Evolutionary conservation across 23 red algal species (phyloP).

Genomic region (Gracilaria caudata): DNA sequence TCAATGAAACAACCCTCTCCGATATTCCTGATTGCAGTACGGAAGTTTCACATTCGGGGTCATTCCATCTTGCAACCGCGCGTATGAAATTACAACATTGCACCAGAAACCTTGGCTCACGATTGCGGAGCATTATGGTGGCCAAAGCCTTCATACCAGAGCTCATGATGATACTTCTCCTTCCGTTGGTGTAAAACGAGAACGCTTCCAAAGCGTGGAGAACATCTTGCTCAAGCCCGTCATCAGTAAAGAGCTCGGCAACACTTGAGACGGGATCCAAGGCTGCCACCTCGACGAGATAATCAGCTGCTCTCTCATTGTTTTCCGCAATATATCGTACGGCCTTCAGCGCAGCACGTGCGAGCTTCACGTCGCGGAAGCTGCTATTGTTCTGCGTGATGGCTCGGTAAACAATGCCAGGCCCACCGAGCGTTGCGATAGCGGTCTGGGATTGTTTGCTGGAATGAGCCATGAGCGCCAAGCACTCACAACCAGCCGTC

Average conservation of each 20-base stretch:
- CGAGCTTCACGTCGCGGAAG: conserved; percentile 49
- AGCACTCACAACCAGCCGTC: conserved; percentile 49
- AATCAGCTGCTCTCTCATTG: conserved; percentile 62
- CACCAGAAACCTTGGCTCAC: conserved; percentile 56
- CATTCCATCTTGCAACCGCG: conserved; percentile 51
- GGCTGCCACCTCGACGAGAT: conserved; percentile 48
- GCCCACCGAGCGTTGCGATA: conserved; percentile 62
- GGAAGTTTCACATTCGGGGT: conserved; percentile 52
- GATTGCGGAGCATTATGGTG: conserved; percentile 53
- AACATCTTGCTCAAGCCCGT: conserved; percentile 49
- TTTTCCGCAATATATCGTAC: conserved; percentile 56
- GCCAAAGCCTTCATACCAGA: conserved; percentile 57
- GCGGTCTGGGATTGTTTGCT: conserved; percentile 52
- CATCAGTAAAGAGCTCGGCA: conserved; percentile 58
- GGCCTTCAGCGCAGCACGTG: conserved; percentile 39
- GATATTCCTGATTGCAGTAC: conserved; percentile 55
- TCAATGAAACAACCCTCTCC: conserved; percentile 44
- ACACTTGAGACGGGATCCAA: conserved; percentile 51
- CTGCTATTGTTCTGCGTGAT: conserved; percentile 59
- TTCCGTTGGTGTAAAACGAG: conserved; percentile 53
- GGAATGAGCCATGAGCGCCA: conserved; percentile 36
- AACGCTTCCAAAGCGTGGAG: conserved; percentile 47
- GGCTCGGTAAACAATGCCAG: conserved; percentile 30
- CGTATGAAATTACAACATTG: conserved; percentile 64
- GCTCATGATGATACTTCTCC: conserved; percentile 62